Evolutionary conservation across 371 early-diverging fungal genomes (phyloP), one percentile per base, ranked within the genome.

Genomic region (Sporodiniella umbellata): DNA sequence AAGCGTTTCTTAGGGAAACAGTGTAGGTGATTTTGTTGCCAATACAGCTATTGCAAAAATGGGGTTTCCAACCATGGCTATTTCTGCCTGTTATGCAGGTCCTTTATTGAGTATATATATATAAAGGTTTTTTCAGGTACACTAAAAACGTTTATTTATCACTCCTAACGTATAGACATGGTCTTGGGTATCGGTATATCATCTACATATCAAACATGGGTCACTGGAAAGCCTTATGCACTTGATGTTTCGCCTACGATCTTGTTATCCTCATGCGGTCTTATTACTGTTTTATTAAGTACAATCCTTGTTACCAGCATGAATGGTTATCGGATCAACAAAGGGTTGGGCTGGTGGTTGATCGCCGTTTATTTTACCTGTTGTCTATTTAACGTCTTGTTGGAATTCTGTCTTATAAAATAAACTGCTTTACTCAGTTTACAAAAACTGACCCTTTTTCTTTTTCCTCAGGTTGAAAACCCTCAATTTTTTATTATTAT

Each of bases 21-120:
- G 89, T 51, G 64, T 92, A 10, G 92, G 92, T 19, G 93, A 93
- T 55, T 66, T 92, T 25, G 86, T 90, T 3, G 86, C 93, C 2
- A 90, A 93, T 55, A 76, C 92, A n/a, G 84, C 93, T 10, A 83
- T 93, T 46, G 89, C 93, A 10, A 80, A 75, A 56, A 85, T 89
- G 87, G 92, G 92, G 7, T 87, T 81, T 47, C 91, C 92, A 10
- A 82, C 79, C 19, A 92, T 92, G 92, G 92, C 89, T 2, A 75
- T 92, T 18, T 81, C 86, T 10, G 93, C 92, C 0, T 91, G 92
- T 49, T 92, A 90, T 66, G 92, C 89, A 7, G 86, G 90, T 6
- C 92, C 92, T 3, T 68, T 91, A 66, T 57, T 91, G 24, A 88
- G 84, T 86, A 80, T 63, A 70, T 64, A 11, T 2, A 25, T 31